A percentile compares a stretch with the other conserved stretches of the same genome.
Conservation (phyloP, 1,284 basidiomycete genomes). For the Sanghuangporus baumii region DNA sequence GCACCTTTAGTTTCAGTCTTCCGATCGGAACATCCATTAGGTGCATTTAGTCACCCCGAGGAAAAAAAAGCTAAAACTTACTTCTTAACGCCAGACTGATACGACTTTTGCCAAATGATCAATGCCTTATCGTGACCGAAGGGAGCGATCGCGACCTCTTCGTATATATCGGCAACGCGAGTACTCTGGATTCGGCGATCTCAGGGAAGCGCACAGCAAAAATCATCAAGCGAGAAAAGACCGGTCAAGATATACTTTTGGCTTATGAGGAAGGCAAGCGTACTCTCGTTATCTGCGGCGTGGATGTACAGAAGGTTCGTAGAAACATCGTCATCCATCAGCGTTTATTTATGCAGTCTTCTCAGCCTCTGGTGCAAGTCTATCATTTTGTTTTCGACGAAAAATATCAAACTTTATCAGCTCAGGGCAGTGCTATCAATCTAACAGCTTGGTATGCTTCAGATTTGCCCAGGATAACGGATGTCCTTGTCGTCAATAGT, state of each 20-base stretch:
- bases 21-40: constrained; percentile 20
- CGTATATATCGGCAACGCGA: constrained; percentile 36
- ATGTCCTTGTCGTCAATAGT: constrained; percentile 37
- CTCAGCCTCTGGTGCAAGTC: constrained; percentile 30
- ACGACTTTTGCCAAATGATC: constrained; percentile 32
- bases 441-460: constrained; percentile 39
- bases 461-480: constrained; percentile 24
- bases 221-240: constrained; percentile 36
- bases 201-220: constrained; percentile 25
- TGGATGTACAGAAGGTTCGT: constrained; percentile 30
- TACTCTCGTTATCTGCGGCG: constrained; percentile 38
- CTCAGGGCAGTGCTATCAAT: constrained; percentile 34
- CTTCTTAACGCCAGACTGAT: constrained; percentile 28
- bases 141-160: constrained; percentile 29
- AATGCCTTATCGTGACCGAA: constrained; percentile 37
- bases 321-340: background rate
- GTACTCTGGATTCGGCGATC: constrained; percentile 30
- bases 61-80: background rate
- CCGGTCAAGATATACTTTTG: constrained; percentile 38
- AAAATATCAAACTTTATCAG: constrained; percentile 31
- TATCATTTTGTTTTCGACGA: constrained; percentile 45
- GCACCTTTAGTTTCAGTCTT: constrained; percentile 29
- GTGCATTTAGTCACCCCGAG: background rate
- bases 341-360: background rate
- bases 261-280: constrained; percentile 47